Conservation (phyloP, 106 monocot genomes). For the Acorus gramineus region DNA sequence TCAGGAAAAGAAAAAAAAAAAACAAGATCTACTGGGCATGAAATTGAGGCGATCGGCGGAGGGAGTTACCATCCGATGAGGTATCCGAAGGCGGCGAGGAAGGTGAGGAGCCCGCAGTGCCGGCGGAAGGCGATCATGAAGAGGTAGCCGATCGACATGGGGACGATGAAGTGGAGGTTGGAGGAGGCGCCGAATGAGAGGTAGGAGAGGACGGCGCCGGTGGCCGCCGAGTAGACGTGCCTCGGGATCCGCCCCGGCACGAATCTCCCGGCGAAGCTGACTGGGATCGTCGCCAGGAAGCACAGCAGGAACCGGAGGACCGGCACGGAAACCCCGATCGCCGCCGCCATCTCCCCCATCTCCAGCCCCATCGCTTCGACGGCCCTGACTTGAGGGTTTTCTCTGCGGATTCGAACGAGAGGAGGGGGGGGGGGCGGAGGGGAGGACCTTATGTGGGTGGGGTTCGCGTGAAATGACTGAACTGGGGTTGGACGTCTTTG, state of each 20-base stretch:
- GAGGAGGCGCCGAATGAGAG: constrained; percentile 83
- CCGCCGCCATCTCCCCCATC: constrained; percentile 74
- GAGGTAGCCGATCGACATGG: constrained; percentile 74
- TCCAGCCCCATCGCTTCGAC: constrained; percentile 44
- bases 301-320: constrained; percentile 94
- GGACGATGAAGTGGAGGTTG: constrained; percentile 79
- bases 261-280: constrained; percentile 55
- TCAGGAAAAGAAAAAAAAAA: not conserved
- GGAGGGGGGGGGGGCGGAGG: too few relatives aligned
- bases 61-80: constrained; percentile 78
- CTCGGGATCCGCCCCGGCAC: constrained; percentile 47
- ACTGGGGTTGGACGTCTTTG: too few relatives aligned
- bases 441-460: too few relatives aligned
- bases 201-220: constrained; percentile 76
- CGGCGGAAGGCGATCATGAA: constrained; percentile 62
- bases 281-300: constrained; percentile 86
- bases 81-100: constrained; percentile 72
- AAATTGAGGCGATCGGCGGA: not conserved
- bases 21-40: not conserved
- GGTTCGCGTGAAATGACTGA: too few relatives aligned
- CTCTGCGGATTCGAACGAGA: too few relatives aligned
- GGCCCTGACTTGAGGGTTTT: too few relatives aligned
- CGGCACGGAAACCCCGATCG: constrained; percentile 93
- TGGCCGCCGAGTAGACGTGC: constrained; percentile 72
- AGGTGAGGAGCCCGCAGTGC: constrained; percentile 64